Evolutionary conservation across 176 grass and related monocot genomes (phyloP).

Genomic region (Secale cereale): DNA sequence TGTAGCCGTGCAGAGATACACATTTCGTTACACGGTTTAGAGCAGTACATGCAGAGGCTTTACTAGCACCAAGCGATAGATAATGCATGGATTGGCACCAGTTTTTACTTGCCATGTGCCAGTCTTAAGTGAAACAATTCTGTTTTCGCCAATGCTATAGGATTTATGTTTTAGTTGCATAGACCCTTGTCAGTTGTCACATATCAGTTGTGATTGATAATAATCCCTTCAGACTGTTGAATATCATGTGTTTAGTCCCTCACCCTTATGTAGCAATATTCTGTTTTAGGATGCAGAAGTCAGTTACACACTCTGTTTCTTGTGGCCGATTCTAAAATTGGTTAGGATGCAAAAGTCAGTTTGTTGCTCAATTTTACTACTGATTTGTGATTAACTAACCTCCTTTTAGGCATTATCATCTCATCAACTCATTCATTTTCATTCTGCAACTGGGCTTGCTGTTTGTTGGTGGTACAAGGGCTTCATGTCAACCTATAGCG

Average conservation of each 20-base stretch:
- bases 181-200: not conserved
- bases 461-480: not conserved
- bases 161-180: not conserved
- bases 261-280: not conserved
- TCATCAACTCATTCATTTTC: conserved; percentile 1
- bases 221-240: conserved; percentile 1
- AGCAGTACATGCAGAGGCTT: not conserved
- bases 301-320: not conserved
- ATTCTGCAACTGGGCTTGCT: not conserved
- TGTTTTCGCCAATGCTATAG: not conserved
- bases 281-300: not conserved
- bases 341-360: conserved; percentile 9
- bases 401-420: not conserved
- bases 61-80: not conserved
- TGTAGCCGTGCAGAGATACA: conserved; percentile 3
- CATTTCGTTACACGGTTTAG: not conserved
- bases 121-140: not conserved
- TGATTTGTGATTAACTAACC: conserved; percentile 11
- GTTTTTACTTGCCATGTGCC: not conserved
- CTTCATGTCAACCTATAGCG: not conserved
- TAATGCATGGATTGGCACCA: not conserved
- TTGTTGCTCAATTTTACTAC: not conserved
- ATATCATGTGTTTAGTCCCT: not conserved
- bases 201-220: not conserved
- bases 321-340: not conserved